Evolutionary conservation across 148 eudicot genomes (phyloP).

Genomic region (Vaccinium vitisidaea): DNA sequence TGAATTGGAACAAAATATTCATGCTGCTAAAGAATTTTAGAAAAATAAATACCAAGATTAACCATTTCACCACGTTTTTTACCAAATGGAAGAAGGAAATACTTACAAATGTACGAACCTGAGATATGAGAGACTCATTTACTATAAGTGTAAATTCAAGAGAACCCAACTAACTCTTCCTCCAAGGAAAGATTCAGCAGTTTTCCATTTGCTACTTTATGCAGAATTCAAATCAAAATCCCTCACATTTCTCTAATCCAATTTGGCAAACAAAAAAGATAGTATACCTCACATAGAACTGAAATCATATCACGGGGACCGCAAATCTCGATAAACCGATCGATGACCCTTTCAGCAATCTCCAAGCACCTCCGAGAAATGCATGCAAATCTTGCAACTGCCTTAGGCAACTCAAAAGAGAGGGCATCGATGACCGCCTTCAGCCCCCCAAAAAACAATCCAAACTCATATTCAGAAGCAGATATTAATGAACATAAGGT

Average conservation of each 20-base stretch:
- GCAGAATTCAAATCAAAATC: not conserved
- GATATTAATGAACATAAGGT: not conserved
- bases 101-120: not conserved
- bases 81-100: not conserved
- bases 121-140: not conserved
- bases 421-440: conserved; percentile 77
- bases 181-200: not conserved
- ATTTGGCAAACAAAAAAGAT: not conserved
- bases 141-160: not conserved
- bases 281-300: conserved; percentile 67
- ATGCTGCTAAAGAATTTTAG: not conserved
- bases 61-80: not conserved
- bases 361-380: conserved; percentile 58
- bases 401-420: conserved; percentile 78
- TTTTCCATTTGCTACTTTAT: not conserved
- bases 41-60: not conserved
- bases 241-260: not conserved
- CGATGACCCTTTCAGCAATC: conserved; percentile 51
- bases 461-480: conserved; percentile 5
- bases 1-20: not conserved
- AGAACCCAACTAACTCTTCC: not conserved
- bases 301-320: conserved; percentile 83
- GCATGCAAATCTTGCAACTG: conserved; percentile 63
- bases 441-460: conserved; percentile 11
- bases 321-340: conserved; percentile 51